These are phyloP conservation scores for Candida insectorum DNA, from an alignment of 805 yeast genomes.

Conservation along the genomic window DNA sequence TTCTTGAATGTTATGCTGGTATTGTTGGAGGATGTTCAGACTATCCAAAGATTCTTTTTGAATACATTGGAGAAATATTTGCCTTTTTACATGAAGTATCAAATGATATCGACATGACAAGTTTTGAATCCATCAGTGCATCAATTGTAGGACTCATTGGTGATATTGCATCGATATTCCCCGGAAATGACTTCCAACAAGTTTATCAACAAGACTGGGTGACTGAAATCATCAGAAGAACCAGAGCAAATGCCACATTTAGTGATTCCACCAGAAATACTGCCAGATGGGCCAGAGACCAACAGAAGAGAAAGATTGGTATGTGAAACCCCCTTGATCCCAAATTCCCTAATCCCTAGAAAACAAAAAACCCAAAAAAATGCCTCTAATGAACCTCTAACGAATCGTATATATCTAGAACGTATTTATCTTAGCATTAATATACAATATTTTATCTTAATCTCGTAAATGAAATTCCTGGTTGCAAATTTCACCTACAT, in stretches of 20 bases:
- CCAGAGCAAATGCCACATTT: slow-evolving; percentile 61
- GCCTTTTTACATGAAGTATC: slow-evolving; percentile 61
- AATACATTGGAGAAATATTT: slow-evolving; percentile 68
- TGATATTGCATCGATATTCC: slow-evolving; percentile 85
- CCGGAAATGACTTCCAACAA: slow-evolving; percentile 68
- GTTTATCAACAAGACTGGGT: slow-evolving; percentile 77
- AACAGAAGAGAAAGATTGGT: slow-evolving; percentile 45
- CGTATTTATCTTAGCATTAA: neutral
- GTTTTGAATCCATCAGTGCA: slow-evolving; percentile 70
- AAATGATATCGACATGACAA: slow-evolving; percentile 55
- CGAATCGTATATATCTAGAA: slow-evolving; percentile 2
- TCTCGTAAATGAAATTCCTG: no score
- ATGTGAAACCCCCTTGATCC: neutral
- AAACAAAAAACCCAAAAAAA: no score
- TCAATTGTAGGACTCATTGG: slow-evolving; percentile 90
- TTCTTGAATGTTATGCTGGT: slow-evolving; percentile 95
- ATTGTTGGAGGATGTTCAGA: slow-evolving; percentile 85
- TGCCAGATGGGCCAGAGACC: slow-evolving; percentile 98
- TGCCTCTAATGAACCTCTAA: slow-evolving; percentile 14
- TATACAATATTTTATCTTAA: no score
- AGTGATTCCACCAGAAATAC: slow-evolving; percentile 74
- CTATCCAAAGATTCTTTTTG: slow-evolving; percentile 59
- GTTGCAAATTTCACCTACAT: no score
- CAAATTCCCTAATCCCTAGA: slow-evolving; percentile 16
- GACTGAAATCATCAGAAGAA: slow-evolving; percentile 66